Evolutionary conservation across 805 yeast species (phyloP).

Genomic region (Millerago galiae): DNA sequence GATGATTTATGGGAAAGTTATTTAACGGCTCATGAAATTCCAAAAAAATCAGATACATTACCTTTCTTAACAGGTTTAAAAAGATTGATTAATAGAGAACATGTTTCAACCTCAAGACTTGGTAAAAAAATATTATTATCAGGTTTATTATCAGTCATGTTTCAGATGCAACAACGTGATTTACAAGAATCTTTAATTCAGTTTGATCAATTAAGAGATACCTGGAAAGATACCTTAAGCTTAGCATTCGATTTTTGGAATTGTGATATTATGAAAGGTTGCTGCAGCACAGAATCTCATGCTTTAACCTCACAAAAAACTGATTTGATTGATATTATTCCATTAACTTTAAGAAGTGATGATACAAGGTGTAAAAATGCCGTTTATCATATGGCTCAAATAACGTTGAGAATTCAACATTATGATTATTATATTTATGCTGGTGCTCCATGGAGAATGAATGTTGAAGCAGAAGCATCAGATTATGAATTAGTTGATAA

Average conservation of each 20-base stretch:
- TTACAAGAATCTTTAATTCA: slow-evolving; percentile 46
- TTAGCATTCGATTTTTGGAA: slow-evolving; percentile 70
- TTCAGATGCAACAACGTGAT: slow-evolving; percentile 69
- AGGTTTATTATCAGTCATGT: slow-evolving; percentile 60
- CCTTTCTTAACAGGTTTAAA: slow-evolving; percentile 55
- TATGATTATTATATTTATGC: slow-evolving; percentile 74
- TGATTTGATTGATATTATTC: slow-evolving; percentile 12
- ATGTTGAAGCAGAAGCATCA: slow-evolving; percentile 47
- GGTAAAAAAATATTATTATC: slow-evolving; percentile 62
- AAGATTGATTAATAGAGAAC: slow-evolving; percentile 46
- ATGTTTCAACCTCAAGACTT: slow-evolving; percentile 43
- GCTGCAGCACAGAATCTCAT: slow-evolving; percentile 21
- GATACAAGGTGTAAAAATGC: slow-evolving; percentile 57
- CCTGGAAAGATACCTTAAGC: slow-evolving; percentile 69
- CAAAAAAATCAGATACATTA: slow-evolving; percentile 22
- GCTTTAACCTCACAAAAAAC: slow-evolving; percentile 18
- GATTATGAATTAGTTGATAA: slow-evolving; percentile 44
- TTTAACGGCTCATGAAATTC: slow-evolving; percentile 23
- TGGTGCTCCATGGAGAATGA: slow-evolving; percentile 80
- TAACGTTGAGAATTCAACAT: slow-evolving; percentile 64
- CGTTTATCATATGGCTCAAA: slow-evolving; percentile 67
- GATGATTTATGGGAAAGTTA: slow-evolving; percentile 52
- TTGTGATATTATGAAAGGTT: slow-evolving; percentile 34
- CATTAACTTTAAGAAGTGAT: slow-evolving; percentile 19
- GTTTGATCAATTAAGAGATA: slow-evolving; percentile 34